Evolutionary conservation across 2,329 filamentous ascomycete species (phyloP).

Genomic region (Chaetomiaceae sp.): DNA sequence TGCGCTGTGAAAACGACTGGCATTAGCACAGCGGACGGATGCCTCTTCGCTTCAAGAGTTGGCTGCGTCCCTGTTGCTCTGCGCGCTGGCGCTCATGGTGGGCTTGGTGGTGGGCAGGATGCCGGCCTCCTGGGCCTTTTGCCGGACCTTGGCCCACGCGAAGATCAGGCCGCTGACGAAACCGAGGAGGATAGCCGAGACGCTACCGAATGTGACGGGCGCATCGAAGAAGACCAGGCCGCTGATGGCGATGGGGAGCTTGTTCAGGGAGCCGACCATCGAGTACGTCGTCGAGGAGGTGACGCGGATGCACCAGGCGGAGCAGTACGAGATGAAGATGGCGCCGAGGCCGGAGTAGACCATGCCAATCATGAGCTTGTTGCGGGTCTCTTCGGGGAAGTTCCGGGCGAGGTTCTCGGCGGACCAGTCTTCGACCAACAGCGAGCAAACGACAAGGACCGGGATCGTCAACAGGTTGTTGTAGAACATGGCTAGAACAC

Average conservation of each 20-base stretch:
- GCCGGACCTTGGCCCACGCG: conserved; percentile 76
- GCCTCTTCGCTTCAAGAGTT: conserved; percentile 48
- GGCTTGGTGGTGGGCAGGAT: conserved; percentile 61
- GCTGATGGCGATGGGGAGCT: conserved; percentile 88
- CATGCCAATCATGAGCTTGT: conserved; percentile 79
- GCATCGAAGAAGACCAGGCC: conserved; percentile 94
- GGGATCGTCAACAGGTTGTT: conserved; percentile 98
- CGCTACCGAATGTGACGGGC: conserved; percentile 84
- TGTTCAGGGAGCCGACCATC: conserved; percentile 97
- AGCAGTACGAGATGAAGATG: conserved; percentile 99
- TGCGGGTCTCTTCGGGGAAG: conserved; percentile 78
- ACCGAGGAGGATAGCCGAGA: conserved; percentile 83
- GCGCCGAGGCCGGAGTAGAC: conserved; percentile 87
- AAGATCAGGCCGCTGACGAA: conserved; percentile 93
- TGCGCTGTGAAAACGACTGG: conserved; percentile 4
- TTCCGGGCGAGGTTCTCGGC: conserved; percentile 73
- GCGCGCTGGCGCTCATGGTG: conserved; percentile 80
- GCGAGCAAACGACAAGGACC: conserved; percentile 73
- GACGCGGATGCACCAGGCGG: conserved; percentile 96
- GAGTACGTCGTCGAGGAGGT: conserved; percentile 97
- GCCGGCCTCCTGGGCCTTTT: conserved; percentile 61
- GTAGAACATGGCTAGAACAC: conserved; percentile 85
- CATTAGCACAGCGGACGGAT: background rate
- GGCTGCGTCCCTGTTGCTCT: conserved; percentile 81
- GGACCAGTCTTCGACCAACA: conserved; percentile 90